These are phyloP conservation scores for Malassezia psittaci DNA, from an alignment of 1,284 basidiomycete genomes.

Conservation along the genomic window DNA sequence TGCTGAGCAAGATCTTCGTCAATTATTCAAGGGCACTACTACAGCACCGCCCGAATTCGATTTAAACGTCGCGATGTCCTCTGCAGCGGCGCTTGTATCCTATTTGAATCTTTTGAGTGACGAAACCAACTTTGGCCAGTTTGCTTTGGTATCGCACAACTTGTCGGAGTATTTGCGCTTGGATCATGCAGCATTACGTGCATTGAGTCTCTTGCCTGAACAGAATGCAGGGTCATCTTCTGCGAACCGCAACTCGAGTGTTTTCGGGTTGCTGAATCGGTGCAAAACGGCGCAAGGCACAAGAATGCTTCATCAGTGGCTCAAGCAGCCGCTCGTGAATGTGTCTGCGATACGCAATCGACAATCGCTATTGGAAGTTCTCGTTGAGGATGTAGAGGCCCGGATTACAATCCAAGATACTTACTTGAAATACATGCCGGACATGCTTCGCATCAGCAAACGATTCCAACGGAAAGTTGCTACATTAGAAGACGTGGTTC, in stretches of 20 bases:
- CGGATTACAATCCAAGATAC: constrained; percentile 70
- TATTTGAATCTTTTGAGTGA: constrained; percentile 79
- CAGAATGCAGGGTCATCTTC: constrained; percentile 22
- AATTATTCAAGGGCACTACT: constrained; percentile 54
- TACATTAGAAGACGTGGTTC: constrained; percentile 84
- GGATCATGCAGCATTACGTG: constrained; percentile 84
- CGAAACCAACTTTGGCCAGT: constrained; percentile 69
- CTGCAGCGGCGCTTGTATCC: constrained; percentile 68
- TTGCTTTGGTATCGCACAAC: constrained; percentile 74
- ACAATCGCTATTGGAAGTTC: constrained; percentile 64
- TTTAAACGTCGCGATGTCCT: constrained; percentile 66
- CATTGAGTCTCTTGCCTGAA: constrained; percentile 74
- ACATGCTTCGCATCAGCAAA: constrained; percentile 84
- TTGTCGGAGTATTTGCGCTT: constrained; percentile 89
- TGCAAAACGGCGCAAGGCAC: constrained; percentile 95
- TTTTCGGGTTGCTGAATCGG: constrained; percentile 81
- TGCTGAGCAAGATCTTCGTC: constrained; percentile 72
- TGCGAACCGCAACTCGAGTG: constrained; percentile 51
- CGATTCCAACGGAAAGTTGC: constrained; percentile 77
- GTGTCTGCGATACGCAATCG: constrained; percentile 66
- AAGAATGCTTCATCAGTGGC: constrained; percentile 79
- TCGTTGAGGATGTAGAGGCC: constrained; percentile 67
- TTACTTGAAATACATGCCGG: constrained; percentile 80
- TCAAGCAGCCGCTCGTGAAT: constrained; percentile 93
- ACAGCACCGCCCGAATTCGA: constrained; percentile 58